phyloP scores from a whole-genome alignment of 345 rosid genomes.

The Kernera saxatilis region DNA sequence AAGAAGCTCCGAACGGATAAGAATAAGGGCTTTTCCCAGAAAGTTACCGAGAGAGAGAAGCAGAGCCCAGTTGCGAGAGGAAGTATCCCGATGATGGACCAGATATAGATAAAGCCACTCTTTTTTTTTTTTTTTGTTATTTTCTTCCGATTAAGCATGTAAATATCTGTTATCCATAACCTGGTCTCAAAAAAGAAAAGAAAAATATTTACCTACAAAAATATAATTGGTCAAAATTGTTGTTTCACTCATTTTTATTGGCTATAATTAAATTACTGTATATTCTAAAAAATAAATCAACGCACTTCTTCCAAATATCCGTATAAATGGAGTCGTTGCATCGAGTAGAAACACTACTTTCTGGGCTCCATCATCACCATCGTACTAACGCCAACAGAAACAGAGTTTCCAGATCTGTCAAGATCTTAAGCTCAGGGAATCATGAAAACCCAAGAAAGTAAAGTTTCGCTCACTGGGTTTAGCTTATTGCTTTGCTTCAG shows the following conservation, averaged over 20 bases:
- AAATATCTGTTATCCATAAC: slow-evolving; percentile 17
- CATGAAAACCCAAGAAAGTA: slow-evolving; percentile 14
- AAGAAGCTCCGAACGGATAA: slow-evolving; percentile 12
- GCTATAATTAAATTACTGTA: background rate
- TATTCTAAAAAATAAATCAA: background rate
- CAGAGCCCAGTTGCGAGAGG: slow-evolving; percentile 8
- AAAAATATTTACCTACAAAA: background rate
- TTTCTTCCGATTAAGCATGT: slow-evolving; percentile 5
- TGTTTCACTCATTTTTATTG: background rate
- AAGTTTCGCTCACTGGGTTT: background rate
- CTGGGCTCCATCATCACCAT: background rate
- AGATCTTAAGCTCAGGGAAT: background rate
- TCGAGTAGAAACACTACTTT: slow-evolving; percentile 1
- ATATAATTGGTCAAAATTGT: background rate
- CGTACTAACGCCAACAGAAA: background rate
- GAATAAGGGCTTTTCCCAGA: background rate
- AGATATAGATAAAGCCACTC: slow-evolving; percentile 6
- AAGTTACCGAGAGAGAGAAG: slow-evolving; percentile 21
- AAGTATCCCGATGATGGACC: slow-evolving; percentile 14
- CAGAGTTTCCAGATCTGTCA: slow-evolving; percentile 9
- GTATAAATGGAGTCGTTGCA: slow-evolving; percentile 4
- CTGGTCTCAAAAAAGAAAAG: background rate
- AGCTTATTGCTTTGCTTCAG: slow-evolving; percentile 1
- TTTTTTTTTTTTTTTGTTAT: background rate
- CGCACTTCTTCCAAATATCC: background rate